phyloP scores from a whole-genome alignment of 306 rosid species.

The Notholithocarpus densiflorus region DNA sequence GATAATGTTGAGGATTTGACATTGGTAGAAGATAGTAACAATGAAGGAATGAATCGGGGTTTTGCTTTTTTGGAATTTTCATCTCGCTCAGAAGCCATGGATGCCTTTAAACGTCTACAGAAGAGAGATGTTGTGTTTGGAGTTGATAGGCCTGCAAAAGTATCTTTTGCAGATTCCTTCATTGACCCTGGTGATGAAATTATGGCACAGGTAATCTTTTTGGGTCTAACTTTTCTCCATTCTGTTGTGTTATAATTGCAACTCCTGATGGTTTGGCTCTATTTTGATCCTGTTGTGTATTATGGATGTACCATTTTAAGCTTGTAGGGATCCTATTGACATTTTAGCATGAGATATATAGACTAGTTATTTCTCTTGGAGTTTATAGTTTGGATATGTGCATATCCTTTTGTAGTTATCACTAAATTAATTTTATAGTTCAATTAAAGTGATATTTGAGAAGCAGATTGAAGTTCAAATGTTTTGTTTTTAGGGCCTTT shows the following conservation, averaged over 20 bases:
- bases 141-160: slow-evolving; percentile 96
- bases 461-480: not conserved
- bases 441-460: not conserved
- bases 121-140: slow-evolving; percentile 95
- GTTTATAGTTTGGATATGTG: not conserved
- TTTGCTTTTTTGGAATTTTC: slow-evolving; percentile 94
- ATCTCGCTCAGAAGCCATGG: slow-evolving; percentile 97
- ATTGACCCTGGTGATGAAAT: slow-evolving; percentile 98
- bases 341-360: not conserved
- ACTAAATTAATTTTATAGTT: not conserved
- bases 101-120: slow-evolving; percentile 89
- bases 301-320: not conserved
- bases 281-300: not conserved
- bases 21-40: slow-evolving; percentile 82
- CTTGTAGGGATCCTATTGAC: slow-evolving; percentile 1
- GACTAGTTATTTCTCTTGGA: not conserved
- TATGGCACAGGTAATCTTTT: slow-evolving; percentile 85
- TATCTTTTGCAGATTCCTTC: slow-evolving; percentile 97
- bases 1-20: slow-evolving; percentile 90
- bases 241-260: not conserved
- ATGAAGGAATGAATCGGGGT: slow-evolving; percentile 91
- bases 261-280: slow-evolving; percentile 15
- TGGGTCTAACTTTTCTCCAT: slow-evolving; percentile 25
- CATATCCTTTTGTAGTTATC: not conserved
- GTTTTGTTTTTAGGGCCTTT: not conserved